Base-by-base conservation (phyloP, 495 filamentous ascomycete species). In the Mytilinidion resinicola region DNA sequence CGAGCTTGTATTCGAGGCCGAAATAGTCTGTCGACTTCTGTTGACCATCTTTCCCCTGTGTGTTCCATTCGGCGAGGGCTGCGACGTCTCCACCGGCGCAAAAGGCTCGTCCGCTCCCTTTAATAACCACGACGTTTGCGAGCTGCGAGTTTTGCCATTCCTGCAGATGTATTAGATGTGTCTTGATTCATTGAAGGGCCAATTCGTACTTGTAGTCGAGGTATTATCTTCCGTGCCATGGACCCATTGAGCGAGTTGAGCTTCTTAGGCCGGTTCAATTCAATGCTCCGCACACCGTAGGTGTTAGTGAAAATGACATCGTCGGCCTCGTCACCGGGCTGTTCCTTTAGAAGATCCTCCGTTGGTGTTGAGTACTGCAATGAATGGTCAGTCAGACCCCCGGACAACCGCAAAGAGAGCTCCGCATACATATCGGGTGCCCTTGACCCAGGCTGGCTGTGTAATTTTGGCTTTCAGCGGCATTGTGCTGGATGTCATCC, bases 121-220 rank as follows among this genome's bases (percentile, higher is more conserved):
- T 93, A 60, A 98, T 84, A 72, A 98, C 82, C 62, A 98, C 77
- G 30, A 96, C 84, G 74, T 92, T 95, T 59, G 93, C 91, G 66
- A 98, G 77, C 65, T 93, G 83, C 37, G 92, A 97, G 70, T 95
- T 93, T 70, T 87, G 80, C 89, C 90, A 97, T 79, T 96, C 91
- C 75, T 86, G 65, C 63, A 9, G 20, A 0, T 20, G 51, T 41
- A 46, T 36, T 30, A 55, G 14, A 17, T 6, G 12, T 41, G 47
- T n/a, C 19, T 46, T 14, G 21, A n/a, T 42, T n/a, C 41, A 5
- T 12, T 46, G 9, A 20, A 9, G n/a, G 42, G 20, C 15, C 60
- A 15, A 17, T 15, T 15, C 12, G 42, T 20, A 46, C 42, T 46
- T 46, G 46, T 14, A 98, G 69, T 48, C 95, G 81, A 21, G 91